phyloP scores from a whole-genome alignment of 345 rosid species.

The Citrus glauca region DNA sequence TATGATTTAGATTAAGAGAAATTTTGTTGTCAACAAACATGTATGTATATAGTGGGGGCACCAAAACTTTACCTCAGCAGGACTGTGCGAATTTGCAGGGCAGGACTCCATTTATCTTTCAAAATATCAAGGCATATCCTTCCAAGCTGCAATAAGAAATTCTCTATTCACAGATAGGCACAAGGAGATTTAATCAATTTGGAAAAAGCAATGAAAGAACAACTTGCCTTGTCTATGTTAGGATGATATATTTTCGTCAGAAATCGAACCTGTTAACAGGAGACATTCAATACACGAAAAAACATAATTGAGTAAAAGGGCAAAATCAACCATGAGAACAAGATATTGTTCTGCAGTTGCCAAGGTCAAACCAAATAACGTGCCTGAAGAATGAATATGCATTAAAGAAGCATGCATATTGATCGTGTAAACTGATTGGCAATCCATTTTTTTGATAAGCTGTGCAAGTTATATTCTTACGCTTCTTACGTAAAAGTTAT shows the following conservation, averaged over 20 bases:
- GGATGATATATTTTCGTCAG: constrained; percentile 48
- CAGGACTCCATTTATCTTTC: constrained; percentile 72
- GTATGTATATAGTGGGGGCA: not conserved
- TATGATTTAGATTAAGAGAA: not conserved
- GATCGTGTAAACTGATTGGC: not conserved
- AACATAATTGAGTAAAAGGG: not conserved
- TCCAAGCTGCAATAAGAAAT: constrained; percentile 39
- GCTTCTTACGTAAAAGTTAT: not conserved
- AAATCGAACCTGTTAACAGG: constrained; percentile 35
- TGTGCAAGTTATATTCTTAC: not conserved
- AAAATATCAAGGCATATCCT: constrained; percentile 66
- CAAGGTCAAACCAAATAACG: not conserved
- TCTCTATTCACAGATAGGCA: not conserved
- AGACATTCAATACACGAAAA: not conserved
- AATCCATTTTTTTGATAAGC: not conserved
- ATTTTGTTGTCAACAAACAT: not conserved
- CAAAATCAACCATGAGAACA: not conserved
- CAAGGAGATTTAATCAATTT: not conserved
- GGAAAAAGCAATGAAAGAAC: not conserved
- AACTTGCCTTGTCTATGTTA: constrained; percentile 39
- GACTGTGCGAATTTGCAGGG: constrained; percentile 57
- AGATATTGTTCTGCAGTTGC: not conserved
- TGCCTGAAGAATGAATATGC: not conserved
- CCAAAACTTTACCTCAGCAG: constrained; percentile 34
- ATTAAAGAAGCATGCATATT: not conserved